These are phyloP conservation scores for Cyclotella sp. DNA, from an alignment of 108 stramenopile genomes.

Conservation along the genomic window DNA sequence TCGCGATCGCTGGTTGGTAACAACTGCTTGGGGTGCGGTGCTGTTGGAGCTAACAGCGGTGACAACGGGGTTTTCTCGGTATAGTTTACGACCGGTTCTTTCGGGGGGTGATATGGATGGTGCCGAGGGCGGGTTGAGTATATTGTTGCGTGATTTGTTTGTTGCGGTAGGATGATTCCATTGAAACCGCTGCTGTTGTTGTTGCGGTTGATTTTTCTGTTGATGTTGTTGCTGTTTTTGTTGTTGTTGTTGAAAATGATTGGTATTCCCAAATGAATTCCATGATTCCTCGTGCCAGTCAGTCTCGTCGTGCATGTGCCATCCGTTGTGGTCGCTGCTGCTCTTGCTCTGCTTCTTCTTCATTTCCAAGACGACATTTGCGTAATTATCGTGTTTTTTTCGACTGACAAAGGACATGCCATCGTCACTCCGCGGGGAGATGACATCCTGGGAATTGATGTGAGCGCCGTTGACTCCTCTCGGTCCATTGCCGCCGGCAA, in stretches of 20 bases:
- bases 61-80: slow-evolving; percentile 9
- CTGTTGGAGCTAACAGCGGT: neutral
- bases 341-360: slow-evolving; percentile 33
- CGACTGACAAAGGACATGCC: slow-evolving; percentile 46
- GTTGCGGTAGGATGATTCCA: neutral
- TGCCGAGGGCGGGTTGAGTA: neutral
- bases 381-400: slow-evolving; percentile 49
- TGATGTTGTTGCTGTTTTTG: slow-evolving; percentile 3
- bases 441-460: neutral
- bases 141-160: neutral
- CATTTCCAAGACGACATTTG: slow-evolving; percentile 50
- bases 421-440: slow-evolving; percentile 38
- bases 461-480: neutral
- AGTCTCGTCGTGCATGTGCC: neutral
- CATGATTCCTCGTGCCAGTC: neutral
- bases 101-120: neutral
- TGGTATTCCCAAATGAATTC: slow-evolving; percentile 4
- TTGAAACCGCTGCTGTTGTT: slow-evolving; percentile 14
- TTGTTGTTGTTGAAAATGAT: slow-evolving; percentile 15
- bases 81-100: slow-evolving; percentile 17
- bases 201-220: slow-evolving; percentile 4
- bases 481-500: neutral
- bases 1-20: slow-evolving; percentile 21
- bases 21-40: neutral
- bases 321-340: neutral